Base-by-base conservation (phyloP, 1,139 yeast species). In the Wickerhamomyces sp. region DNA sequence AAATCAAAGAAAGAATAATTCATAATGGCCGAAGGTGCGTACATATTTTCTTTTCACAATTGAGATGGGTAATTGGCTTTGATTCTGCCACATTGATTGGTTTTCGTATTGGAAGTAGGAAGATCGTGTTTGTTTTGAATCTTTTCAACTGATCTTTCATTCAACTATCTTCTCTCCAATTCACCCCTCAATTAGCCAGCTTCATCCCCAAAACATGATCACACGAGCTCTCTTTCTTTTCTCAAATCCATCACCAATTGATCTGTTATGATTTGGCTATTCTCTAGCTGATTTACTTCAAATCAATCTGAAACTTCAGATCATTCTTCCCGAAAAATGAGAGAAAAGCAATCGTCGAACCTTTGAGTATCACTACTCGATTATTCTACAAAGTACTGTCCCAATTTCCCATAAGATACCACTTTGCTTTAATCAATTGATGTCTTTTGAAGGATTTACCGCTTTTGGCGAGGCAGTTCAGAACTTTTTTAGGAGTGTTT, bases 11-110 rank as follows among this genome's bases (percentile, higher is more conserved):
- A 32, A 36, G 23, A 40, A 34, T 43, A 39, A 40, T 44, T 44
- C 46, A 48, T 36, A 48, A 46, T 46, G 51, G 49, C 47, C 45
- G 51, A 43, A 44, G 51, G 51, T 46, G 34, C 35, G 51, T 46
- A 11, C 13, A 10, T 29, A 9, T 11, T 11, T 11, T 27, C 13
- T 35, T 13, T 3, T 18, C 13, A 10, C 7, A 9, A 10, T 15
- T 9, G 27, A 10, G 9, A 9, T 8, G 13, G 36, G 27, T 9
- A 10, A 4, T 7, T 3, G 7, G 11, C 27, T 3, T 7, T 34
- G 14, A 13, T 2, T 8, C 15, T 34, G 9, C 27, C 9, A 9
- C 26, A 15, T 18, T 34, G 26, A 15, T 34, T 4, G 7, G 18
- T 9, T 34, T n/a, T 34, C 13, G 31, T 29, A 4, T 29, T 29